Base-by-base conservation (phyloP, 1,284 basidiomycete genomes). In the Austroboletus olivaceoglutinosus region DNA sequence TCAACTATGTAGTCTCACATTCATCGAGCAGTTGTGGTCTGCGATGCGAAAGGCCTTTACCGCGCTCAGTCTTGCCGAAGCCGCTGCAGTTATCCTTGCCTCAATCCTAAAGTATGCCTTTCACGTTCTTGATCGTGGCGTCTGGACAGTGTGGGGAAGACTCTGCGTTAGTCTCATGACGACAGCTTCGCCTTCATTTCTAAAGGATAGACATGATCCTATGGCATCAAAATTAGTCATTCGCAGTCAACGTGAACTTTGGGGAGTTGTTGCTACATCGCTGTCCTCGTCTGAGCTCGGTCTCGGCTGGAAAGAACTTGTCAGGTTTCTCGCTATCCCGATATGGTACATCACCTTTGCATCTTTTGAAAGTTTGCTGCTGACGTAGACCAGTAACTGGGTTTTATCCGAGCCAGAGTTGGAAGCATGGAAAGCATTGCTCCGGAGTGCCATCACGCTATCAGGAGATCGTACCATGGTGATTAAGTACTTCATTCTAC, bases 11-110 rank as follows among this genome's bases (percentile, higher is more conserved):
- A 65, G 62, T 44, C 64, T 83, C 21, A 46, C 51, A 3, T 60
- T 72, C 29, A 64, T 76, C 18, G 58, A 59, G 30, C 72, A 72
- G 45, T 63, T 84, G 29, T 85, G 81, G 82, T 65, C 51, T 18
- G 69, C 74, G n/a, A 69, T 77, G 62, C 74, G 69, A 62, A 74
- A 74, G 37, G 74, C 76, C 4, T 80, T 80, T 47, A 57, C 67
- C 27, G 42, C 59, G 2, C 25, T 64, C 8, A 72, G 66, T 69
- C 69, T 82, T 16, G 58, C 70, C 0, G 59, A 65, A 7, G 61
- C 70, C 1, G 78, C 81, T 4, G 73, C 73, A 45, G 59, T 62
- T 0, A 68, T 84, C 21, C 62, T 84, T 10, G 64, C 60, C 1
- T 68, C 67, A 0, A 54, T 82, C 12, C 54, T 82, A 19, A 69